Base-by-base conservation (phyloP, 2,329 filamentous ascomycete genomes). In the Drechslerella coelobrocha region DNA sequence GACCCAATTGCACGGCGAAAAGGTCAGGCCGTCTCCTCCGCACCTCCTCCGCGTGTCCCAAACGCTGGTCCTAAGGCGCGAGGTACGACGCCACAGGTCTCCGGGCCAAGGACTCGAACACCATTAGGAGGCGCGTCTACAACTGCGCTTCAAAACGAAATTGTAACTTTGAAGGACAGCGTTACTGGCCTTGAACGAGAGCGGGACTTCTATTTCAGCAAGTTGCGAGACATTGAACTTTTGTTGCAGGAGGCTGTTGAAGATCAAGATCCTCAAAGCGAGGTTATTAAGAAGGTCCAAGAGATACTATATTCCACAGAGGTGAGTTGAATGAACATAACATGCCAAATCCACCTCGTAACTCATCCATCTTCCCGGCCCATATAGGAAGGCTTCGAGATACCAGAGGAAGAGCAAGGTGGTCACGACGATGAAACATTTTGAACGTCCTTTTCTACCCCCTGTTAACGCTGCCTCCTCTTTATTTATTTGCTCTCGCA, bases 151-250 rank as follows among this genome's bases (percentile, higher is more conserved):
- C 86, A 90, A 78, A 85, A 89, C 78, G 94, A 97, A 84, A 94
- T 96, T 78, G 84, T 85, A 43, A 90, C 89, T 26, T 84, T 97
- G 75, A 96, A 96, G 84, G 93, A 97, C 82, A 96, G 91, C 0
- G 93, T 99, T n/a, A 84, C 86, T 10, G 94, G 94, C 0, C 84
- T 99, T 43, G 94, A 99, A 84, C 89, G 94, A 76, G 94, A 99
- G 83, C 86, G 94, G 53, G 94, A 99, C 79, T 99, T 99, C 79
- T 99, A 99, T 84, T 99, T 99, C 81, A 95, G 91, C 84, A 99
- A 99, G 84, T 84, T 99, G 74, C 86, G 94, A 68, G 94, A 99
- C 78, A 99, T 99, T 76, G 94, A 99, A 81, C 83, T 99, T 74
- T 82, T 99, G 76, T 86, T 99, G 61, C 94, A 99, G 82, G 89